Base-by-base conservation (phyloP, 83 land plant species). In the Isoetes engelmannii region DNA sequence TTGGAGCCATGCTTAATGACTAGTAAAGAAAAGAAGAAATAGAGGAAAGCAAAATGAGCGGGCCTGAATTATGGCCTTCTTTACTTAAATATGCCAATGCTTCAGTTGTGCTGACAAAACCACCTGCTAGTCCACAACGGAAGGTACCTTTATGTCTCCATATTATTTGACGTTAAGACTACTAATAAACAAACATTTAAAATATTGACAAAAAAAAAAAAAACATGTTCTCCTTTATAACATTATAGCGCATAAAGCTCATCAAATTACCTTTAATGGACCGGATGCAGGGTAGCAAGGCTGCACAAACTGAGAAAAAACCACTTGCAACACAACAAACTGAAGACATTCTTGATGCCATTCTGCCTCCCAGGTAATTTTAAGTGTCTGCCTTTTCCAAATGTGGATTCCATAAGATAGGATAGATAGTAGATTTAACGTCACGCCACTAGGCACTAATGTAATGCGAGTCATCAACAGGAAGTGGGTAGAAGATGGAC, bases 341-440 rank as follows among this genome's bases (percentile, higher is more conserved):
- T 15, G 80, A 77, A 44, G 80, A 77, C 58, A 70, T 77, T 45
- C 77, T 77, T 49, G 76, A 77, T 54, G 53, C 80, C 45, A 76
- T 77, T 47, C 59, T 77, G 19, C 80, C 80, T 4, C 80, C 80
- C 4, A 57, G 80, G 80, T 61, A 72, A 55, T 18, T 3, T 37
- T 6, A 45, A 17, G 17, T 12, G 1, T 20, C 9, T 43, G 12
- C 61, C 13, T 18, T 47, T 15, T 18, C 7, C 7, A 47, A 17
- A 7, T 58, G 57, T 15, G 1, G 18, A 0, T 60, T 60, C 3
- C 3, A 17, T 13, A 64, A 37, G 44, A 28, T 37, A 48, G 6
- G 13, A n/a, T 28, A 7, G 10, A 7, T 44, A n/a, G 10, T 8
- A 5, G 5, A 7, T 43, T 48, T 59, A 10, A 10, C 18, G 18